These are phyloP conservation scores for Ogataea kodamae DNA, from an alignment of 805 yeast species.

Conservation along the genomic window DNA sequence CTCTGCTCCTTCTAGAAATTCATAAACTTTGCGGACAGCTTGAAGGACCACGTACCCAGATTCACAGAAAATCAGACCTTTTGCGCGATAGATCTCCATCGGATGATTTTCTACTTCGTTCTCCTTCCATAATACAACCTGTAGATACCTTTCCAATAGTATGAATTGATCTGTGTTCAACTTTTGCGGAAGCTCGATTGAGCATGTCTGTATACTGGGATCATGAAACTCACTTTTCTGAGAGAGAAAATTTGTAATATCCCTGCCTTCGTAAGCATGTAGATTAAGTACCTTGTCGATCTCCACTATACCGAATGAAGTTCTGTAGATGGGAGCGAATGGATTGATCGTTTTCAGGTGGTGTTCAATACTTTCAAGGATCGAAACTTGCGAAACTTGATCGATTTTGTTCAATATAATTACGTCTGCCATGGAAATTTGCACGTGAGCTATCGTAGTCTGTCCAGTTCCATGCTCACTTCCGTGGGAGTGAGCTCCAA, in stretches of 20 bases:
- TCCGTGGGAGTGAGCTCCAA: constrained; percentile 65
- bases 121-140: constrained; percentile 72
- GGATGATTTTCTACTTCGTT: no score
- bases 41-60: constrained; percentile 61
- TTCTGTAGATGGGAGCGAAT: constrained; percentile 60
- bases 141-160: constrained; percentile 60
- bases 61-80: constrained; percentile 61
- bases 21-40: constrained; percentile 92
- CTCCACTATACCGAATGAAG: constrained; percentile 74
- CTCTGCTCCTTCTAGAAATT: constrained; percentile 47
- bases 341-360: constrained; percentile 58
- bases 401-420: constrained; percentile 80
- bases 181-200: constrained; percentile 43
- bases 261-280: constrained; percentile 64
- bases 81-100: constrained; percentile 75
- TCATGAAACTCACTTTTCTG: constrained; percentile 39
- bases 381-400: constrained; percentile 31
- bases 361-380: constrained; percentile 26
- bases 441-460: constrained; percentile 80
- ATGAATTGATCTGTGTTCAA: constrained; percentile 38
- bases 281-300: constrained; percentile 66
- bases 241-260: constrained; percentile 22
- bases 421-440: constrained; percentile 85
- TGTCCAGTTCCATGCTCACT: constrained; percentile 38
- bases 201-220: constrained; percentile 51